Percentiles rank a stretch among this genome's conserved stretches.
These are phyloP conservation scores for Rutstroemia sp. DNA, from an alignment of 2,329 filamentous ascomycete genomes.

Conservation along the genomic window DNA sequence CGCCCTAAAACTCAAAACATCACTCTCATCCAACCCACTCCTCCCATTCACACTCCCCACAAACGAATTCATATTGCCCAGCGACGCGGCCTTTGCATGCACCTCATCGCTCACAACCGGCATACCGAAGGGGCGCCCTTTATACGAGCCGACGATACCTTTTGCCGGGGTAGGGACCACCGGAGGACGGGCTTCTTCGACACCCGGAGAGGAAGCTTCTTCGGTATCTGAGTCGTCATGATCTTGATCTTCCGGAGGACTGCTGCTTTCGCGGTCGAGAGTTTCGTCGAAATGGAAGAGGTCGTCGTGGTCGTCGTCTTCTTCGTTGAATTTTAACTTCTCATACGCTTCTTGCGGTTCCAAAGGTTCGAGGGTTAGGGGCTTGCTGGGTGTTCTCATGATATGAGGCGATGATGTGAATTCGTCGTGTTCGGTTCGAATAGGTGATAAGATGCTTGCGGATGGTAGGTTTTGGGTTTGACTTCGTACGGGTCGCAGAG, in stretches of 20 bases:
- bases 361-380: constrained; percentile 1
- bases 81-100: constrained; percentile 40
- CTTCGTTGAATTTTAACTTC: constrained; percentile 12
- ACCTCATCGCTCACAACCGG: constrained; percentile 44
- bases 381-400: constrained; percentile 6
- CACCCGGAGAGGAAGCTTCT: neutral
- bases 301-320: constrained; percentile 21
- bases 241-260: constrained; percentile 11
- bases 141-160: constrained; percentile 43
- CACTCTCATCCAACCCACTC: constrained; percentile 25
- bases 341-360: constrained; percentile 1
- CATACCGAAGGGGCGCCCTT: constrained; percentile 44
- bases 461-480: constrained; percentile 8
- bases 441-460: constrained; percentile 7
- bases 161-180: constrained; percentile 3
- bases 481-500: constrained; percentile 12
- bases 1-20: constrained; percentile 19
- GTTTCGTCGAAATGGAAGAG: constrained; percentile 26
- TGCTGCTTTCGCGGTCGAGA: constrained; percentile 1
- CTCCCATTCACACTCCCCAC: constrained; percentile 40
- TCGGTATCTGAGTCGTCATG: constrained; percentile 7
- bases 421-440: neutral
- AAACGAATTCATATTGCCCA: constrained; percentile 43
- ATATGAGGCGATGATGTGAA: neutral
- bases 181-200: constrained; percentile 3